A percentile compares a stretch with the other conserved stretches of the same genome.
Conservation (phyloP, 2,329 filamentous ascomycete species). For the Penicillium paneum region DNA sequence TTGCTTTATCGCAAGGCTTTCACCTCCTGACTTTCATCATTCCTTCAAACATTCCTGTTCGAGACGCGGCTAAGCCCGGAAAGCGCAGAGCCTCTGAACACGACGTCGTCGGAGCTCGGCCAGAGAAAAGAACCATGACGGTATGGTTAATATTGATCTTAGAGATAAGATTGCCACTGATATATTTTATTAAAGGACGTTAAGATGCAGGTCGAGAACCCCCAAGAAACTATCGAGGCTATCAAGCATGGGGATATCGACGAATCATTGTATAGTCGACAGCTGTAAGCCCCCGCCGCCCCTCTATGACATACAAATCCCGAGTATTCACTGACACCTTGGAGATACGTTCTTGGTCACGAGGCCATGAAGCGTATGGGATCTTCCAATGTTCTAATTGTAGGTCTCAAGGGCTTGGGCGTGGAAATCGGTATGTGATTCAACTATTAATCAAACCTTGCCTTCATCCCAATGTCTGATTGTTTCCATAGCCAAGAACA, state of each 20-base stretch:
- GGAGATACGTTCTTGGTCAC: slow-evolving; percentile 66
- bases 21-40: slow-evolving; percentile 39
- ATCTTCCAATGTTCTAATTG: slow-evolving; percentile 87
- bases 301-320: neutral
- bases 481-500: slow-evolving; percentile 76
- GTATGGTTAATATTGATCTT: slow-evolving; percentile 33
- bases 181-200: slow-evolving; percentile 40
- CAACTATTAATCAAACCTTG: neutral
- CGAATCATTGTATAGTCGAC: slow-evolving; percentile 65
- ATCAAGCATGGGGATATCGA: slow-evolving; percentile 65
- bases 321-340: slow-evolving; percentile 11
- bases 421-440: slow-evolving; percentile 69
- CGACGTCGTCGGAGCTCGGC: slow-evolving; percentile 46
- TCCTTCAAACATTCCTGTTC: slow-evolving; percentile 44
- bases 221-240: slow-evolving; percentile 56
- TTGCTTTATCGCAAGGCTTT: slow-evolving; percentile 44
- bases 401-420: slow-evolving; percentile 88
- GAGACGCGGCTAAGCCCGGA: slow-evolving; percentile 48
- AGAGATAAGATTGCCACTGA: slow-evolving; percentile 14
- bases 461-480: slow-evolving; percentile 3
- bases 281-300: slow-evolving; percentile 46
- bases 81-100: slow-evolving; percentile 53
- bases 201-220: slow-evolving; percentile 62
- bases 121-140: slow-evolving; percentile 54
- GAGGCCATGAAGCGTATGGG: slow-evolving; percentile 98